phyloP scores from a whole-genome alignment of 192 early-diverging fungal genomes.

The Dissophora globulifera region DNA sequence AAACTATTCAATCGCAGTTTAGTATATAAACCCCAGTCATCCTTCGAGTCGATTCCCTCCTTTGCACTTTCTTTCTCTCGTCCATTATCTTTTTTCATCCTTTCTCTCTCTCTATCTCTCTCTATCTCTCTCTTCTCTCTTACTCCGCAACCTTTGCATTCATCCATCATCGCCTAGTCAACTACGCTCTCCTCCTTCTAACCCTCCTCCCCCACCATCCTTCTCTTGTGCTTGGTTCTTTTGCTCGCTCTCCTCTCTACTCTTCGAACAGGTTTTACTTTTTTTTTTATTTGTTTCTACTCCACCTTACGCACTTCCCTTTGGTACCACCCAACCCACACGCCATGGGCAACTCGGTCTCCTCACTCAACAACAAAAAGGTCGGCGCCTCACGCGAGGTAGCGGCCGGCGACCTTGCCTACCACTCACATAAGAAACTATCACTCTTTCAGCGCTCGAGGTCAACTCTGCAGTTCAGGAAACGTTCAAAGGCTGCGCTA shows the following conservation, averaged over 20 bases:
- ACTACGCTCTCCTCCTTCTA: background rate
- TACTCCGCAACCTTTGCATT: background rate
- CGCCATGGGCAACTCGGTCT: slow-evolving; percentile 35
- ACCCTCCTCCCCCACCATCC: background rate
- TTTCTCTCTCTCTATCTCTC: background rate
- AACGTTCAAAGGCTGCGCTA: slow-evolving; percentile 29
- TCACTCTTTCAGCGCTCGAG: slow-evolving; percentile 51
- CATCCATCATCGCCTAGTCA: too few species aligned
- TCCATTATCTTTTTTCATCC: background rate
- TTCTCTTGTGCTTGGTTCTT: background rate
- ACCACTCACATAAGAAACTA: slow-evolving; percentile 17
- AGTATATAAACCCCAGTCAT: too few species aligned
- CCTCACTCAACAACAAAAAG: slow-evolving; percentile 16
- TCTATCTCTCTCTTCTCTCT: slow-evolving; percentile 6
- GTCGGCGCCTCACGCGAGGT: slow-evolving; percentile 4
- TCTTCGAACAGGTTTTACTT: too few species aligned
- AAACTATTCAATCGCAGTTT: too few species aligned
- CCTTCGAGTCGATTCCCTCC: too few species aligned
- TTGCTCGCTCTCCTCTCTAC: background rate
- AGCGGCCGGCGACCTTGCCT: slow-evolving; percentile 1
- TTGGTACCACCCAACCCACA: too few species aligned
- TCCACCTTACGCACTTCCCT: background rate
- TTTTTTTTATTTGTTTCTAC: background rate
- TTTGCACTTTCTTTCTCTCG: too few species aligned
- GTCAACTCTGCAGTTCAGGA: slow-evolving; percentile 25